phyloP scores from a whole-genome alignment of 1,139 yeast genomes.

The Saccharomycopsis hybrid region DNA sequence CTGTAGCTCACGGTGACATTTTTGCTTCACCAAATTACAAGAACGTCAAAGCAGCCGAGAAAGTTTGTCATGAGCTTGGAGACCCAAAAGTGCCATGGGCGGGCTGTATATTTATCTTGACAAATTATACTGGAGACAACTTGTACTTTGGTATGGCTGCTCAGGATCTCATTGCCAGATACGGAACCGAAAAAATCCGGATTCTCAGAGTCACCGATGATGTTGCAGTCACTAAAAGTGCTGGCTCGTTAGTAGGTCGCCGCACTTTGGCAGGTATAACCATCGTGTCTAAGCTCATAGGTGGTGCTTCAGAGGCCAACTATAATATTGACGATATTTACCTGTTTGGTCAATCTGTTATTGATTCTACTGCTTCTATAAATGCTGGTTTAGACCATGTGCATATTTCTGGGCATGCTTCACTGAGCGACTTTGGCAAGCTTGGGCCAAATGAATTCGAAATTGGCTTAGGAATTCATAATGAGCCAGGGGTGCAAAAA shows the following conservation, averaged over 20 bases:
- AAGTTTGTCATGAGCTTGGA: slow-evolving; percentile 40
- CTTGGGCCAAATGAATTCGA: slow-evolving; percentile 40
- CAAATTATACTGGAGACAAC: slow-evolving; percentile 91
- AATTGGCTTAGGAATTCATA: slow-evolving; percentile 92
- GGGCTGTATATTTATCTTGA: slow-evolving; percentile 53
- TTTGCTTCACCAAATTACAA: slow-evolving; percentile 91
- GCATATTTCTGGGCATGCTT: slow-evolving; percentile 74
- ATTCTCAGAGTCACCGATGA: slow-evolving; percentile 62
- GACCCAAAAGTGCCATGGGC: no score
- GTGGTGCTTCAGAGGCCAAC: slow-evolving; percentile 58
- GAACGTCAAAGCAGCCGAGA: slow-evolving; percentile 66
- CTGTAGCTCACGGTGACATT: slow-evolving; percentile 81
- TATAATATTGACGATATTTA: slow-evolving; percentile 46
- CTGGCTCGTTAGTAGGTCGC: slow-evolving; percentile 87
- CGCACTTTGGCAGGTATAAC: slow-evolving; percentile 91
- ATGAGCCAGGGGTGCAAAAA: slow-evolving; percentile 80
- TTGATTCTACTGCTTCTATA: slow-evolving; percentile 66
- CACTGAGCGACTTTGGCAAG: slow-evolving; percentile 38
- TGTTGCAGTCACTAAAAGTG: slow-evolving; percentile 82
- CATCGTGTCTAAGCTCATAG: slow-evolving; percentile 76
- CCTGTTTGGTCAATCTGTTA: slow-evolving; percentile 54
- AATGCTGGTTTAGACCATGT: slow-evolving; percentile 89
- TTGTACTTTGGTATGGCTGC: slow-evolving; percentile 88
- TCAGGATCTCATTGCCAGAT: slow-evolving; percentile 52
- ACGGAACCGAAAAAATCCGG: slow-evolving; percentile 11